phyloP scores from a whole-genome alignment of 495 filamentous ascomycete species.

The Neurospora tetraspora region DNA sequence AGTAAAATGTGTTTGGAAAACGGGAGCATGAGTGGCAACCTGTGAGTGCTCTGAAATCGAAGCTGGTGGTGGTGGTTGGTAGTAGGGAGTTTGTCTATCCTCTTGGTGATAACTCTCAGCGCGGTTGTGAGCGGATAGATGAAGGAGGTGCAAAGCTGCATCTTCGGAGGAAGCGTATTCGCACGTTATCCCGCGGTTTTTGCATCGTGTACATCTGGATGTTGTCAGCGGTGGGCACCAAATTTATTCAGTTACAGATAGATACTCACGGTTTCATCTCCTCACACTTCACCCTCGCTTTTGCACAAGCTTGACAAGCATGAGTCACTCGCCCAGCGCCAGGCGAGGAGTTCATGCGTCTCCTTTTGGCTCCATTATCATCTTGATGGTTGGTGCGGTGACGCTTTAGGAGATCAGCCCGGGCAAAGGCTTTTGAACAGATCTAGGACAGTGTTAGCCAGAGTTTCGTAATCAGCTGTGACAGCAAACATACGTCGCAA shows the following conservation, averaged over 20 bases:
- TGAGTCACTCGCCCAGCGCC: slow-evolving; percentile 45
- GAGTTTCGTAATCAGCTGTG: neutral
- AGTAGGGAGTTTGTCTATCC: neutral
- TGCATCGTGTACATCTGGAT: slow-evolving; percentile 35
- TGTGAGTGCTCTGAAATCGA: neutral
- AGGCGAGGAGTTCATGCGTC: slow-evolving; percentile 31
- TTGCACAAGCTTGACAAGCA: slow-evolving; percentile 43
- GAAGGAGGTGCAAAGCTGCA: slow-evolving; percentile 24
- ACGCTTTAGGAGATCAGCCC: slow-evolving; percentile 45
- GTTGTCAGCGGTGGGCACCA: neutral
- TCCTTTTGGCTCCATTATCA: slow-evolving; percentile 32
- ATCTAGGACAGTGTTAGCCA: slow-evolving; percentile 22
- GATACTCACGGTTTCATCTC: slow-evolving; percentile 28
- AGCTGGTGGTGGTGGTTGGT: neutral
- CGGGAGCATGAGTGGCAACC: neutral
- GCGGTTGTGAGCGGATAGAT: slow-evolving; percentile 18
- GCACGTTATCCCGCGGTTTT: slow-evolving; percentile 34
- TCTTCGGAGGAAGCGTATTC: slow-evolving; percentile 34
- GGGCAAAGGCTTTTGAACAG: slow-evolving; percentile 44
- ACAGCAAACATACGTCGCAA: slow-evolving; percentile 18
- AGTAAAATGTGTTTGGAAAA: neutral
- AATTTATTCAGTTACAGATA: neutral
- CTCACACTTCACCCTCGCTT: slow-evolving; percentile 46
- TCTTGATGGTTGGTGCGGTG: slow-evolving; percentile 44
- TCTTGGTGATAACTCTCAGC: slow-evolving; percentile 4